These are phyloP conservation scores for Patellaria atrata DNA, from an alignment of 495 filamentous ascomycete species.

Conservation along the genomic window DNA sequence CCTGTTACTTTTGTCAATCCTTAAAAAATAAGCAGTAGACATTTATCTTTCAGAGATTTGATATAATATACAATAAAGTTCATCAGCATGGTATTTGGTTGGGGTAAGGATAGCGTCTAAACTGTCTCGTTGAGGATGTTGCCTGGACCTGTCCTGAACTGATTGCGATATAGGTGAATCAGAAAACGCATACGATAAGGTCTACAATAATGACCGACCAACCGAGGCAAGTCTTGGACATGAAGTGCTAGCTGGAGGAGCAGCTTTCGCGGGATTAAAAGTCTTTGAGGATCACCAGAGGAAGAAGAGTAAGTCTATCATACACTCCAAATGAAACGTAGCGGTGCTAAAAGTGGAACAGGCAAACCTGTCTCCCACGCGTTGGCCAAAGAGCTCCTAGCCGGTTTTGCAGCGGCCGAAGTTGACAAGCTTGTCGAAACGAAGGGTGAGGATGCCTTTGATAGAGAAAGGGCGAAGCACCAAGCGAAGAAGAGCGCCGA, in stretches of 20 bases:
- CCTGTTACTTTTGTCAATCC: no score
- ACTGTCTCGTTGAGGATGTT: no score
- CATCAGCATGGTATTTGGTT: constrained; percentile 26
- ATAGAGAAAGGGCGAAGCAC: constrained; percentile 50
- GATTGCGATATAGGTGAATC: constrained; percentile 17
- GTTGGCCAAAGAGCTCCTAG: constrained; percentile 65
- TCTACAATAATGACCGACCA: constrained; percentile 36
- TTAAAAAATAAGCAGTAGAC: no score
- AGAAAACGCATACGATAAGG: constrained; percentile 40
- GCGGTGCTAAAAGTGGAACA: constrained; percentile 25
- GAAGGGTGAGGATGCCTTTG: constrained; percentile 57
- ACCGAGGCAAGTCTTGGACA: constrained; percentile 45
- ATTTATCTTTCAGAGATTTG: no score
- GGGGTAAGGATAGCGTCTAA: constrained; percentile 16
- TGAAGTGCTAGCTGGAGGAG: constrained; percentile 60
- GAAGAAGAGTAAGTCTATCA: constrained; percentile 41
- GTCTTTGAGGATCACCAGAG: constrained; percentile 64
- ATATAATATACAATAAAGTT: no score
- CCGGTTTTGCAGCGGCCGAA: constrained; percentile 55
- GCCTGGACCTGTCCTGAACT: no score
- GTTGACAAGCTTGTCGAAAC: constrained; percentile 69
- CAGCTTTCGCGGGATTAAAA: constrained; percentile 70
- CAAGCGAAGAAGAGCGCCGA: constrained; percentile 52
- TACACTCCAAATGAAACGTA: background rate
- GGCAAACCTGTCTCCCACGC: constrained; percentile 56